Evolutionary conservation across 306 rosid genomes (phyloP), one percentile per base, ranked within the genome.

Genomic region (Aeschynomene evenia): DNA sequence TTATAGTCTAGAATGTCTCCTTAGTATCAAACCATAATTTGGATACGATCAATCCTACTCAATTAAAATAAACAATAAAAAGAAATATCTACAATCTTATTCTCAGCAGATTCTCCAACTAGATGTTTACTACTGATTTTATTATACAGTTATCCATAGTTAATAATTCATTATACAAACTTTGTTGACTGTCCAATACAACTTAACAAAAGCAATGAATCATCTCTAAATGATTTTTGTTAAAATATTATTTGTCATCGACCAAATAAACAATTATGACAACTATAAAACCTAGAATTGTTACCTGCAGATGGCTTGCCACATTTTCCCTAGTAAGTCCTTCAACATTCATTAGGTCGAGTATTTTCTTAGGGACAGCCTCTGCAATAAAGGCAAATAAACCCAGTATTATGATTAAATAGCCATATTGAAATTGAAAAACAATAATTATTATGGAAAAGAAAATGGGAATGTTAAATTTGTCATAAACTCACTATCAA

Each of bases 331-430:
- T 81, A 8, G 98, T 87, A 26, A 92, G 86, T 48, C 95, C 90
- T 71, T 92, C 90, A 51, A 84, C 90, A 77, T 92, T 86, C 98
- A 92, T 92, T 70, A 89, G 56, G 81, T 92, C 98, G 61, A 92
- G 89, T 57, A 92, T 92, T 81, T 89, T 92, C 86, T 92, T 92
- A 0, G 98, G 98, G 78, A 89, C 89, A 48, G 96, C 98, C 80
- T 79, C 98, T 92, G 84, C 68, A 75, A 45, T 40, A 75, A 70
- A 80, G 2, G 26, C 19, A 37, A 59, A 59, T 48, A 59, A 68
- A 77, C 57, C 21, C 19, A 10, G 29, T 10, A 72, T 70, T 19
- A 84, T 70, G 68, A 63, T 70, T 66, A 11, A 51, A 54, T 28
- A 18, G 13, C 24, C 46, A 26, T 1, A 48, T n/a, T 40, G 12